Conservation (phyloP, 345 rosid genomes). For the Gossypium bickii region DNA sequence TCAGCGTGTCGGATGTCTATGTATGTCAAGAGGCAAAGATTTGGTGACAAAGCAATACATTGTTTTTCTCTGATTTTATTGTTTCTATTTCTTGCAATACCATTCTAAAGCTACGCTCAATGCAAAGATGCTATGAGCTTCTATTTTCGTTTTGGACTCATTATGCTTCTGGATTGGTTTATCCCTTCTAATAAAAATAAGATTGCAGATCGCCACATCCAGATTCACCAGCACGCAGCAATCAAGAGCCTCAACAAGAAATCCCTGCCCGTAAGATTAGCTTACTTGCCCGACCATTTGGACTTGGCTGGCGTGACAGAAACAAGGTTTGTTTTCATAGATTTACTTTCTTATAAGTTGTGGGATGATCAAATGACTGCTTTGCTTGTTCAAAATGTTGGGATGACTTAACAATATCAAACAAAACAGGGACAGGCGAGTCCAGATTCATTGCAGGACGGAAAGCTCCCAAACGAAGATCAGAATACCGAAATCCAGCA, state of each 20-base stretch:
- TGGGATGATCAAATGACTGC: background rate
- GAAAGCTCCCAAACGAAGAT: conserved; percentile 41
- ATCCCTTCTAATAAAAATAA: conserved; percentile 4
- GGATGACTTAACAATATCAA: background rate
- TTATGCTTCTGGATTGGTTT: background rate
- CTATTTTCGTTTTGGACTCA: background rate
- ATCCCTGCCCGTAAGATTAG: conserved; percentile 68
- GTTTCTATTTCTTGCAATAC: background rate
- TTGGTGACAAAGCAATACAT: background rate
- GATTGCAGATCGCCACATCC: conserved; percentile 50
- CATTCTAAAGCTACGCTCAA: background rate
- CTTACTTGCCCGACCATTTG: conserved; percentile 84
- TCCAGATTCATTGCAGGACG: conserved; percentile 34
- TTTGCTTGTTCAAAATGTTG: background rate
- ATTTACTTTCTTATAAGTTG: background rate
- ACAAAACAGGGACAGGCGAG: conserved; percentile 43
- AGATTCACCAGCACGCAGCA: conserved; percentile 44
- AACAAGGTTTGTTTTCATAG: conserved; percentile 55
- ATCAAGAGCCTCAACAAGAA: conserved; percentile 63
- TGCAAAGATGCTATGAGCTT: too few species aligned
- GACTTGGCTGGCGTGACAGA: conserved; percentile 95
- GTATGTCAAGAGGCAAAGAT: background rate
- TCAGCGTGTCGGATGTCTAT: background rate
- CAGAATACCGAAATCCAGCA: conserved; percentile 31
- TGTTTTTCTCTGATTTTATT: background rate